A percentile compares a stretch with the other conserved stretches of the same genome.
Conservation (phyloP, 2,329 filamentous ascomycete species). For the Metarhizium anisopliae region DNA sequence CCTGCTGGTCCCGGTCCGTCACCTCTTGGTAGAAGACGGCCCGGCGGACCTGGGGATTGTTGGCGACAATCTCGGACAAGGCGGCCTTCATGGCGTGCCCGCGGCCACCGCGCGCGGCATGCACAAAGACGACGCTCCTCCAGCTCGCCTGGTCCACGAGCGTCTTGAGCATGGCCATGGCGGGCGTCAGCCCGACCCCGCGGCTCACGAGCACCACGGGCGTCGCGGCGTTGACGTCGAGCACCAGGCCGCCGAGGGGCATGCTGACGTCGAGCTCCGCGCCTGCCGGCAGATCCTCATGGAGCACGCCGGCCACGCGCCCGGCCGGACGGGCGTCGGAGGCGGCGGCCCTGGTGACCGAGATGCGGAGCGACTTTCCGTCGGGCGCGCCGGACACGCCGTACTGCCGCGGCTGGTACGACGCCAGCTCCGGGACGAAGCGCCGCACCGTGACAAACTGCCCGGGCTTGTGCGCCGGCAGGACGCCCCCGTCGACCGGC, state of each 20-base stretch:
- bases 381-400: slow-evolving; percentile 55
- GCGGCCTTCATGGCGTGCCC: slow-evolving; percentile 4
- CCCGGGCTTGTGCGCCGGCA: slow-evolving; percentile 54
- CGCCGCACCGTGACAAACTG: slow-evolving; percentile 59
- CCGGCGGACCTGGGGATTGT: slow-evolving; percentile 12
- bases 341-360: slow-evolving; percentile 48
- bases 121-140: slow-evolving; percentile 42
- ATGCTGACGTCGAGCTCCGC: slow-evolving; percentile 53
- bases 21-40: slow-evolving; percentile 35
- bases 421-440: slow-evolving; percentile 43
- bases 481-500: slow-evolving; percentile 44
- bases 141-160: slow-evolving; percentile 28
- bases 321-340: slow-evolving; percentile 43
- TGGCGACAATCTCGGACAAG: background rate
- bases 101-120: slow-evolving; percentile 30
- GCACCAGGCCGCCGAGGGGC: slow-evolving; percentile 48
- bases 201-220: slow-evolving; percentile 48
- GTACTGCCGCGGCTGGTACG: slow-evolving; percentile 58
- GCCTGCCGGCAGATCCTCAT: slow-evolving; percentile 47
- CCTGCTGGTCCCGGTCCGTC: slow-evolving; percentile 26
- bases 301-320: slow-evolving; percentile 56
- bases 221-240: slow-evolving; percentile 27
- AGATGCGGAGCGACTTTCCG: slow-evolving; percentile 54
- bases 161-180: slow-evolving; percentile 47
- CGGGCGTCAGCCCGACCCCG: slow-evolving; percentile 44